Percentiles rank a stretch among this genome's conserved stretches.
Conservation (phyloP, 2,329 filamentous ascomycete genomes). For the Mycosphaerella arachidis region DNA sequence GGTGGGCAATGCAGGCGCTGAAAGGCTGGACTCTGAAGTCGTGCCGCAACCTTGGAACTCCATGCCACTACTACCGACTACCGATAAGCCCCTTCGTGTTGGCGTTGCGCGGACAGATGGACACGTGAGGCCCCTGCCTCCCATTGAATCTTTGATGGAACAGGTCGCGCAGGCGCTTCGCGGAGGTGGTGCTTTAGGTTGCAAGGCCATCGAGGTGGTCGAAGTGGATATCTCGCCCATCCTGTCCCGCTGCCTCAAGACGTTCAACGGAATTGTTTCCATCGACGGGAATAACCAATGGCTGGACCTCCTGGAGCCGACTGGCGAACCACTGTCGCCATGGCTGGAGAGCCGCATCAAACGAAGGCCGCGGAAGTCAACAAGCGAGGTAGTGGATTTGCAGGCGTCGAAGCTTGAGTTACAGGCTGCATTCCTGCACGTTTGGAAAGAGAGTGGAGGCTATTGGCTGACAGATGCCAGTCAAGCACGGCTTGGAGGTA, state of each 20-base stretch:
- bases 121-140: conserved; percentile 49
- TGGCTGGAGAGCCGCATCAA: conserved; percentile 54
- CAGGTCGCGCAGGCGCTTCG: conserved; percentile 41
- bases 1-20: conserved; percentile 51
- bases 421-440: conserved; percentile 52
- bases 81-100: conserved; percentile 35
- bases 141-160: conserved; percentile 44
- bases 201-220: conserved; percentile 49
- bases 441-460: conserved; percentile 50
- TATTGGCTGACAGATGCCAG: conserved; percentile 26
- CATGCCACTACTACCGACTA: conserved; percentile 20
- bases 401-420: conserved; percentile 51
- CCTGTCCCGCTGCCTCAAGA: conserved; percentile 52
- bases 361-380: conserved; percentile 44
- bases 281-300: conserved; percentile 54
- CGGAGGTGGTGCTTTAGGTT: conserved; percentile 18
- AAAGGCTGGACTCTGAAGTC: conserved; percentile 45
- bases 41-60: conserved; percentile 37
- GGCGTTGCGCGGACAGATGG: conserved; percentile 50
- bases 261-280: conserved; percentile 56
- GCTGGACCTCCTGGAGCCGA: conserved; percentile 54
- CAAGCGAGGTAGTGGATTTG: conserved; percentile 49
- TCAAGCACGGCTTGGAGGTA: conserved; percentile 10
- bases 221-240: conserved; percentile 52
- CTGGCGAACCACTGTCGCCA: conserved; percentile 54